Evolutionary conservation across 495 filamentous ascomycete species (phyloP).

Genomic region (Annulohypoxylon maeteangense): DNA sequence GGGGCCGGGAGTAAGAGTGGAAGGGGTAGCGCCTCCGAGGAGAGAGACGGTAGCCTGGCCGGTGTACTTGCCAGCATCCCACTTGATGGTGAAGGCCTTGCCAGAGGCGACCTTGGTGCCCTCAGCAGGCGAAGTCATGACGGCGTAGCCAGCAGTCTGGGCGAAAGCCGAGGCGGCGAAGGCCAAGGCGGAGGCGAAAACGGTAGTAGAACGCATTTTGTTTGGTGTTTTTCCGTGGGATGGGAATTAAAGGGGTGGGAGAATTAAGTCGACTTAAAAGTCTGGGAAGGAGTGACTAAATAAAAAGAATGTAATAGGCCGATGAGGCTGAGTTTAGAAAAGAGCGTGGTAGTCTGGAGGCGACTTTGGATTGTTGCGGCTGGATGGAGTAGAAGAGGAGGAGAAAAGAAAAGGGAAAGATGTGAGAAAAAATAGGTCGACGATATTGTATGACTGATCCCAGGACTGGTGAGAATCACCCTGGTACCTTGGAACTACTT

Average conservation of each 20-base stretch:
- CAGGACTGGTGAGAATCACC: neutral
- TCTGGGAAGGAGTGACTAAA: slow-evolving; percentile 30
- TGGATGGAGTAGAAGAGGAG: slow-evolving; percentile 25
- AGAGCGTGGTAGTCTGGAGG: slow-evolving; percentile 44
- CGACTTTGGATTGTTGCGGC: slow-evolving; percentile 31
- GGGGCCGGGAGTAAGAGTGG: slow-evolving; percentile 43
- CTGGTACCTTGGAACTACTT: neutral
- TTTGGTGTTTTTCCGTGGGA: slow-evolving; percentile 14
- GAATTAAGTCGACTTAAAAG: slow-evolving; percentile 1
- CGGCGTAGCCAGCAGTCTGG: slow-evolving; percentile 56
- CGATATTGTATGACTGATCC: slow-evolving; percentile 27
- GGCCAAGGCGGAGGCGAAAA: slow-evolving; percentile 56
- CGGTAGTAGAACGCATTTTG: slow-evolving; percentile 58
- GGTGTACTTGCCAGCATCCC: slow-evolving; percentile 40
- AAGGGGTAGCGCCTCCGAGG: slow-evolving; percentile 50
- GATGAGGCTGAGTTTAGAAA: slow-evolving; percentile 37
- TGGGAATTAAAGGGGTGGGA: slow-evolving; percentile 22
- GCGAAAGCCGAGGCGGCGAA: slow-evolving; percentile 55
- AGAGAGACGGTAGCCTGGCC: slow-evolving; percentile 52
- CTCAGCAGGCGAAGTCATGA: slow-evolving; percentile 50
- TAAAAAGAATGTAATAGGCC: slow-evolving; percentile 37
- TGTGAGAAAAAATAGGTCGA: slow-evolving; percentile 16
- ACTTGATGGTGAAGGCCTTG: slow-evolving; percentile 49
- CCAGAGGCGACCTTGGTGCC: slow-evolving; percentile 54
- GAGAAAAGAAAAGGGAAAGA: slow-evolving; percentile 18